Conservation (phyloP, 441 rosid genomes). For the Corymbia calophylla region DNA sequence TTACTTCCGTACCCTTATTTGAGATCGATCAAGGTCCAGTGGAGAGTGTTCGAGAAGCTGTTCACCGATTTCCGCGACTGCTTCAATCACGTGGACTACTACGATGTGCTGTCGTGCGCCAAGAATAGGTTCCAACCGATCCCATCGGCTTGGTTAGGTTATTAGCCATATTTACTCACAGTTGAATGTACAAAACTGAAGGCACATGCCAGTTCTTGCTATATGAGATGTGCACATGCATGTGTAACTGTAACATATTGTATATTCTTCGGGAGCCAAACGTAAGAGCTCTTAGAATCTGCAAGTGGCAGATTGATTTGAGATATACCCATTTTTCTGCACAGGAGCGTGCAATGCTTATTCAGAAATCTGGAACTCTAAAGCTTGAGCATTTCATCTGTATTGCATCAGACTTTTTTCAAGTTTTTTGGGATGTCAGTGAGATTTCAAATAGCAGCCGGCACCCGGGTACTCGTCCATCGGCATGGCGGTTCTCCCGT, state of each 20-base stretch:
- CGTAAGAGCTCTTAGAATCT: neutral
- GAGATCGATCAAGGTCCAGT: constrained; percentile 60
- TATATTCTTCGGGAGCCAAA: neutral
- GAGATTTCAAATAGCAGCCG: neutral
- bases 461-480: neutral
- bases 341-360: neutral
- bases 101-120: constrained; percentile 51
- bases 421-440: neutral
- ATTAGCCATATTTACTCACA: constrained; percentile 5
- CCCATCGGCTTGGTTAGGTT: constrained; percentile 73
- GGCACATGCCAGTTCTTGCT: neutral
- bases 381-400: neutral
- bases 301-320: neutral
- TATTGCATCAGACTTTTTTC: neutral
- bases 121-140: constrained; percentile 77
- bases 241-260: neutral
- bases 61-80: constrained; percentile 85
- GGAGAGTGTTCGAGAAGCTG: constrained; percentile 78
- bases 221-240: neutral
- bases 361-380: neutral
- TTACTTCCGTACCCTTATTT: constrained; percentile 80
- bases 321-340: neutral
- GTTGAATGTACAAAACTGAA: neutral
- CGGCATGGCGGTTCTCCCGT: neutral
- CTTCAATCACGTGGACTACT: constrained; percentile 51